phyloP scores from a whole-genome alignment of 495 filamentous ascomycete species.

The Lindgomyces ingoldianus region DNA sequence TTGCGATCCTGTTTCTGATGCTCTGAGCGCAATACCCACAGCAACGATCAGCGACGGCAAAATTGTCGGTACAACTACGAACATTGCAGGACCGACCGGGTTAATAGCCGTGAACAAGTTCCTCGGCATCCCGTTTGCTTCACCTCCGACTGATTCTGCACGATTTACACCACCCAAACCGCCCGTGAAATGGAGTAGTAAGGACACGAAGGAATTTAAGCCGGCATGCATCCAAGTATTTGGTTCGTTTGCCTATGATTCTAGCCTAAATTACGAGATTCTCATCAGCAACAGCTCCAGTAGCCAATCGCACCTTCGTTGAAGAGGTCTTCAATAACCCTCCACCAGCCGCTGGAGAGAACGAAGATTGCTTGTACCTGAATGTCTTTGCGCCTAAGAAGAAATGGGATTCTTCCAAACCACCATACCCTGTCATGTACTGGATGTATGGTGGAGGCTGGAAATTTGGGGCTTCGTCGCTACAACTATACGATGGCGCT shows the following conservation, averaged over 20 bases:
- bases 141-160: conserved; percentile 32
- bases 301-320: conserved; percentile 35
- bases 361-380: conserved; percentile 48
- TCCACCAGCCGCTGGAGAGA: conserved; percentile 35
- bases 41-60: conserved; percentile 34
- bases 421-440: conserved; percentile 42
- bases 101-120: conserved; percentile 40
- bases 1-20: background rate
- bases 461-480: conserved; percentile 18
- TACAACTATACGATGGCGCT: conserved; percentile 25
- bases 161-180: conserved; percentile 45
- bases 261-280: conserved; percentile 47
- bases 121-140: conserved; percentile 43
- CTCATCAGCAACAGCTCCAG: conserved; percentile 16
- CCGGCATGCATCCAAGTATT: conserved; percentile 48
- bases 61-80: conserved; percentile 40
- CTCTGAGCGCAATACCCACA: conserved; percentile 26
- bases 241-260: conserved; percentile 35
- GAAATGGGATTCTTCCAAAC: conserved; percentile 46
- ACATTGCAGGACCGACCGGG: conserved; percentile 27
- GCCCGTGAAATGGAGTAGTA: conserved; percentile 23
- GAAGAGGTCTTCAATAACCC: conserved; percentile 42
- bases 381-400: conserved; percentile 44
- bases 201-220: conserved; percentile 41
- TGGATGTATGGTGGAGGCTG: conserved; percentile 37